Percentiles rank a stretch among this genome's conserved stretches.
phyloP scores from a whole-genome alignment of 2,329 filamentous ascomycete species.

The Zasmidium cellare region DNA sequence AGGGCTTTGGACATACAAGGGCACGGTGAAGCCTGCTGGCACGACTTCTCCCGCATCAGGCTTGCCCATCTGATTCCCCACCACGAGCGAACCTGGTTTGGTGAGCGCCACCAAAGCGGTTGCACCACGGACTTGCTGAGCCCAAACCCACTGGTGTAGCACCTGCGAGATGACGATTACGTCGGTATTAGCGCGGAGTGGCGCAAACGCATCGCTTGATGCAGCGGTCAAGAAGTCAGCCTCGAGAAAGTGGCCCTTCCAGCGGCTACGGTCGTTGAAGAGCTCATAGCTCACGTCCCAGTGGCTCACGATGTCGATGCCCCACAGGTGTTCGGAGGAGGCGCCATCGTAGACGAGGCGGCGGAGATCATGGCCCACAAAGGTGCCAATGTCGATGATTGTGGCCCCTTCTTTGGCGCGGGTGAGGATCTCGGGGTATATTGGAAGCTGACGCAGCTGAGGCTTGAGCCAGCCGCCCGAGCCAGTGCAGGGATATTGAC shows the following conservation, averaged over 20 bases:
- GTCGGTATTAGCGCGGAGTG: conserved; percentile 39
- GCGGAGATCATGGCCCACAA: conserved; percentile 38
- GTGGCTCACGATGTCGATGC: conserved; percentile 33
- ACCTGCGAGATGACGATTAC: conserved; percentile 42
- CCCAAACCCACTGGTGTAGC: conserved; percentile 44
- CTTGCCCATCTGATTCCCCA: conserved; percentile 41
- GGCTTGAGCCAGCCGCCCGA: conserved; percentile 24
- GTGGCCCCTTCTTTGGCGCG: conserved; percentile 31
- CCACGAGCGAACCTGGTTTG: conserved; percentile 36
- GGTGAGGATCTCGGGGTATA: conserved; percentile 22
- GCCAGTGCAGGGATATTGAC: conserved; percentile 29
- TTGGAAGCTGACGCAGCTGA: conserved; percentile 16
- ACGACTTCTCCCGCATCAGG: conserved; percentile 25
- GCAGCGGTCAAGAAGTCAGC: conserved; percentile 9
- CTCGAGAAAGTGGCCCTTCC: conserved; percentile 34
- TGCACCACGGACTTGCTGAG: conserved; percentile 38
- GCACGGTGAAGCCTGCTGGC: not conserved
- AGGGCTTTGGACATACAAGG: conserved; percentile 37
- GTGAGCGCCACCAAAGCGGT: conserved; percentile 34
- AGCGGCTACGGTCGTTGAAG: conserved; percentile 35
- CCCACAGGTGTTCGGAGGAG: conserved; percentile 31
- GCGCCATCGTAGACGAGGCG: conserved; percentile 37
- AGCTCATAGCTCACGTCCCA: conserved; percentile 36
- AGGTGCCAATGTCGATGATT: conserved; percentile 40
- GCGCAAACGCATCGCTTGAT: conserved; percentile 24